Conservation (phyloP, 1,139 yeast species). For the Magnusiomyces magnusii region DNA sequence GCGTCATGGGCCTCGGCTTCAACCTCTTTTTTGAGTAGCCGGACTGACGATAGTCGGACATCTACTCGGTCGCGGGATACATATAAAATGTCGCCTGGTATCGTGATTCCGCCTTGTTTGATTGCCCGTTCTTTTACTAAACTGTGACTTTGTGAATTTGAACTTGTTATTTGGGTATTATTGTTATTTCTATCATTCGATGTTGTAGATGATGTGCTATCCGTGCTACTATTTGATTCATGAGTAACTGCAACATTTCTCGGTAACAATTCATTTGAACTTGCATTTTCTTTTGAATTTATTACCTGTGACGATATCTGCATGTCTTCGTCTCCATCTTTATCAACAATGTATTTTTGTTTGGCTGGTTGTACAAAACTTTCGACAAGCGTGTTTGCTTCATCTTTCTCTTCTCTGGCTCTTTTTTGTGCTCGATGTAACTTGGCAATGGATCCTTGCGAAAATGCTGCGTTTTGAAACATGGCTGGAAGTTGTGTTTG, state of each 20-base stretch:
- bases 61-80: constrained; percentile 14
- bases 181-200: not conserved
- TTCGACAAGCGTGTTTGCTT: not conserved
- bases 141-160: not conserved
- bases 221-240: not conserved
- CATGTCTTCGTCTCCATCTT: not conserved
- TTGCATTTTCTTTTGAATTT: not conserved
- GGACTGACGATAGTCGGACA: constrained; percentile 34
- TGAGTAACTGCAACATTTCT: not conserved
- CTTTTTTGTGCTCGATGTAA: not conserved
- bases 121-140: not conserved
- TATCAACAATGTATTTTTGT: not conserved
- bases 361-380: not conserved
- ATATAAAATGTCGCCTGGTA: constrained; percentile 1
- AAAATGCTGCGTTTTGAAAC: constrained; percentile 19
- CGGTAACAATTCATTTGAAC: not conserved
- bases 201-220: not conserved
- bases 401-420: constrained; percentile 1
- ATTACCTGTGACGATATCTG: not conserved
- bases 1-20: constrained; percentile 42
- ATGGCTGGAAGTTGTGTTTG: constrained; percentile 52
- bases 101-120: constrained; percentile 1
- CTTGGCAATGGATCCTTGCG: not conserved
- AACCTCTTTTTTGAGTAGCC: constrained; percentile 45
- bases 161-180: not conserved